Conservation (phyloP, 2,329 filamentous ascomycete genomes). For the Trichoderma oligosporum region DNA sequence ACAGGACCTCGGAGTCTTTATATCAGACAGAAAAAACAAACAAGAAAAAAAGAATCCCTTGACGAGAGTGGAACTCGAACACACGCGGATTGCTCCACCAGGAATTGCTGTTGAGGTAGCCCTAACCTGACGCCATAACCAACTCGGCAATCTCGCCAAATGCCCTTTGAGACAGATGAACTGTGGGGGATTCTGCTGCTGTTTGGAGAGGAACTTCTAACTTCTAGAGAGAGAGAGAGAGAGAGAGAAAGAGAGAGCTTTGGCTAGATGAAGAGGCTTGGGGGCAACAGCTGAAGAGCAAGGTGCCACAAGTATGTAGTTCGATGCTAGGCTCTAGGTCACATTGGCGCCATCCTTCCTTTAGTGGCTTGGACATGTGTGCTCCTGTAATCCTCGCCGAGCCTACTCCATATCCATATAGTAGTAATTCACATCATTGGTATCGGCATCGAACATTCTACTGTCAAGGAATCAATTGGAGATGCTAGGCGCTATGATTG, state of each 20-base stretch:
- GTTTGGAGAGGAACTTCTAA: constrained; percentile 8
- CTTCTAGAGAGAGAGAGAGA: no score
- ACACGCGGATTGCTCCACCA: constrained; percentile 22
- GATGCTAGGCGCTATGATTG: neutral
- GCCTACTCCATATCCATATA: no score
- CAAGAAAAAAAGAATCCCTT: constrained; percentile 14
- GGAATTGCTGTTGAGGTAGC: constrained; percentile 21
- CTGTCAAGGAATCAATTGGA: neutral
- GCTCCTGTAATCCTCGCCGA: neutral
- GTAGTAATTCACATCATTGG: neutral
- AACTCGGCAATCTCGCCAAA: constrained; percentile 21
- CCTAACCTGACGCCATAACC: constrained; percentile 22
- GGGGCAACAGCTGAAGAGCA: neutral
- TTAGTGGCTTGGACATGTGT: neutral
- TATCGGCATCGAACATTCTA: neutral
- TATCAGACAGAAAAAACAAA: neutral
- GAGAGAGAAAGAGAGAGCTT: no score
- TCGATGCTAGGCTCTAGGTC: neutral
- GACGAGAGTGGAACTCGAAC: constrained; percentile 23
- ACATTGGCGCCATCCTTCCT: neutral
- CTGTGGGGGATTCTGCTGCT: neutral
- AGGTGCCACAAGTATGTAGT: neutral
- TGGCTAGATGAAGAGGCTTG: neutral
- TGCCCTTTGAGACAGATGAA: neutral
- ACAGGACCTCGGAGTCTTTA: neutral